phyloP scores from a whole-genome alignment of 1,284 basidiomycete species.

The Trametes sp. region DNA sequence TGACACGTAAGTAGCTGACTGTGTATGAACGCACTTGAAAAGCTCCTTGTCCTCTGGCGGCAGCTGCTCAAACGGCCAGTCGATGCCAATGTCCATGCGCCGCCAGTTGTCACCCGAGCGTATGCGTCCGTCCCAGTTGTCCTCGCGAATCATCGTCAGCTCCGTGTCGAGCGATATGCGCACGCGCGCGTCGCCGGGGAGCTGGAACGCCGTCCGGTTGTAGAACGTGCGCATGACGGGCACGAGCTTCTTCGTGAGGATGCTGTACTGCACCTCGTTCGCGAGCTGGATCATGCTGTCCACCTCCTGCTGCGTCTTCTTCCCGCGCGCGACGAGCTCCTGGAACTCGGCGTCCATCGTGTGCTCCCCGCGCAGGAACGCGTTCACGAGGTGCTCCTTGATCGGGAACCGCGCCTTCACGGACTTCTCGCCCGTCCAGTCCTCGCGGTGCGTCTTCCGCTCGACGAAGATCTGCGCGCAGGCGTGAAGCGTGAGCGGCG shows the following conservation, averaged over 20 bases:
- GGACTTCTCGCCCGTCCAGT: slow-evolving; percentile 99
- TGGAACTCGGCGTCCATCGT: slow-evolving; percentile 97
- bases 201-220: slow-evolving; percentile 98
- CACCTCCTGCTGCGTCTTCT: slow-evolving; percentile 94
- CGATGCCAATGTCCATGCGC: slow-evolving; percentile 92
- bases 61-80: slow-evolving; percentile 88
- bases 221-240: slow-evolving; percentile 98
- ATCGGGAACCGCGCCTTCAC: slow-evolving; percentile 98
- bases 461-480: slow-evolving; percentile 96
- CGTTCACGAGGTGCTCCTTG: slow-evolving; percentile 95
- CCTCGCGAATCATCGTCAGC: slow-evolving; percentile 92
- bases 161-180: slow-evolving; percentile 99
- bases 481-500: too few relatives aligned
- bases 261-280: slow-evolving; percentile 93
- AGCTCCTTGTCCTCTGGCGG: slow-evolving; percentile 85
- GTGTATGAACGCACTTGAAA: slow-evolving; percentile 83
- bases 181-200: slow-evolving; percentile 97
- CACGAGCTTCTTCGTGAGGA: slow-evolving; percentile 83
- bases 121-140: slow-evolving; percentile 91
- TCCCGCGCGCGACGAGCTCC: slow-evolving; percentile 88
- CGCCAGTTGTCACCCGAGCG: slow-evolving; percentile 94
- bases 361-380: slow-evolving; percentile 90
- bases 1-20: neutral
- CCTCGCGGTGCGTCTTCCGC: slow-evolving; percentile 98
- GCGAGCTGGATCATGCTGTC: slow-evolving; percentile 97